These are phyloP conservation scores for Arabidopsis lyrata DNA, from an alignment of 441 rosid species.

Conservation along the genomic window DNA sequence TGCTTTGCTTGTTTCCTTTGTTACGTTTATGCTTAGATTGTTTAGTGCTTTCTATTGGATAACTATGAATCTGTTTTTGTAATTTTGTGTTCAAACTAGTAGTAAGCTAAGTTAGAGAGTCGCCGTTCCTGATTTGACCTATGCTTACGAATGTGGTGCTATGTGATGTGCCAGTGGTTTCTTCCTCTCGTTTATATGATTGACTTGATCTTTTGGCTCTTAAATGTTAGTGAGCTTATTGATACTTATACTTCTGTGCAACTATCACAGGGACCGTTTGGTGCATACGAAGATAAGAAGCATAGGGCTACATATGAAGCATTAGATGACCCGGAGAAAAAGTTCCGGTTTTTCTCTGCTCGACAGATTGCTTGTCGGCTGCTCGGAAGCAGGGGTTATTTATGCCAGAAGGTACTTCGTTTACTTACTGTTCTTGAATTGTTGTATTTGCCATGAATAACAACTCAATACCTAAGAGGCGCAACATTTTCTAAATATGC, in stretches of 20 bases:
- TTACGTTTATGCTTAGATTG: background rate
- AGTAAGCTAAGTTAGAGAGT: slow-evolving; percentile 4
- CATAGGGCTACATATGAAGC: slow-evolving; percentile 84
- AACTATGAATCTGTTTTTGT: background rate
- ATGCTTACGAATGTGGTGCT: background rate
- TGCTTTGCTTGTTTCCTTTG: slow-evolving; percentile 2
- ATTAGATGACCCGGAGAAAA: slow-evolving; percentile 74
- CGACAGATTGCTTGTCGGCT: slow-evolving; percentile 86
- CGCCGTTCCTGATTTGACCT: slow-evolving; percentile 9
- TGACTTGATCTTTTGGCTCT: slow-evolving; percentile 1
- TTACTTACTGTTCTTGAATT: slow-evolving; percentile 6
- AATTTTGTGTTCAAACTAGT: background rate
- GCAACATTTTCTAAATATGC: slow-evolving; percentile 37
- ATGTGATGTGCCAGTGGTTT: background rate
- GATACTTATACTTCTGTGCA: background rate
- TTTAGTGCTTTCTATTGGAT: background rate
- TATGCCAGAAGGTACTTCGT: slow-evolving; percentile 81
- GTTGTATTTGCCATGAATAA: background rate
- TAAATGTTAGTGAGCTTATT: slow-evolving; percentile 8
- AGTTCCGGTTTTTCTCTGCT: slow-evolving; percentile 82
- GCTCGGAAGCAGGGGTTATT: slow-evolving; percentile 89
- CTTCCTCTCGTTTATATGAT: background rate
- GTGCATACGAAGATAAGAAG: slow-evolving; percentile 81
- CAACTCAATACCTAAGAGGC: slow-evolving; percentile 9
- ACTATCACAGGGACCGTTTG: slow-evolving; percentile 66